A percentile compares a stretch with the other conserved stretches of the same genome.
Conservation (phyloP, 768 basidiomycete genomes). For the Candolleomyces eurysporus region DNA sequence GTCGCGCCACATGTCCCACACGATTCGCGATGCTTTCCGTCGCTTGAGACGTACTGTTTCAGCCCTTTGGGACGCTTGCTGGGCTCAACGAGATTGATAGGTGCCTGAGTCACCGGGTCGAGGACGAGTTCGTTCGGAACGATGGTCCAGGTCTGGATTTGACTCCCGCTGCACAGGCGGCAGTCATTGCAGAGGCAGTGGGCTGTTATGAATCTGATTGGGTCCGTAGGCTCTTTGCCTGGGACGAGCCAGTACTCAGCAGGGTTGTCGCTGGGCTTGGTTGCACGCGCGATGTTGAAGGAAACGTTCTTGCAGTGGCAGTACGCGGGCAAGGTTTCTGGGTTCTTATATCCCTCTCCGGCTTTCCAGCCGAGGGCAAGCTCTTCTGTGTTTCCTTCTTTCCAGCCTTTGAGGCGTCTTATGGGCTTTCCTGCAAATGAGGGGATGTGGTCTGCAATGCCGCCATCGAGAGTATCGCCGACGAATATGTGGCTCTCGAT, state of each 20-base stretch:
- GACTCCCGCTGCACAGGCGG: slow-evolving; percentile 21
- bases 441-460: slow-evolving; percentile 25
- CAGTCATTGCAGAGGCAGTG: slow-evolving; percentile 27
- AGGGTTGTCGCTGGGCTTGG: slow-evolving; percentile 10
- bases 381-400: background rate
- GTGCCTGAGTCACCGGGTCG: slow-evolving; percentile 10
- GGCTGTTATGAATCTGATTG: slow-evolving; percentile 21
- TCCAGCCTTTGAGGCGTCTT: slow-evolving; percentile 15
- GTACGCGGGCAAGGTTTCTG: slow-evolving; percentile 4
- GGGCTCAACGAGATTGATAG: slow-evolving; percentile 10
- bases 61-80: slow-evolving; percentile 11
- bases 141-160: slow-evolving; percentile 25
- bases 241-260: slow-evolving; percentile 28
- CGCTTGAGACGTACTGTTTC: slow-evolving; percentile 15
- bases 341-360: background rate
- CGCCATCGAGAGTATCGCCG: slow-evolving; percentile 30
- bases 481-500: slow-evolving; percentile 24
- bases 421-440: slow-evolving; percentile 17
- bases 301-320: slow-evolving; percentile 17
- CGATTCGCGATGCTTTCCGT: slow-evolving; percentile 15
- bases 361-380: slow-evolving; percentile 21
- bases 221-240: slow-evolving; percentile 7
- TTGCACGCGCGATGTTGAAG: slow-evolving; percentile 11
- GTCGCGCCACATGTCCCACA: slow-evolving; percentile 19
- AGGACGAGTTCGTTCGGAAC: slow-evolving; percentile 21